Conservation (phyloP, 1,284 basidiomycete species). For the Inonotus hispidus region DNA sequence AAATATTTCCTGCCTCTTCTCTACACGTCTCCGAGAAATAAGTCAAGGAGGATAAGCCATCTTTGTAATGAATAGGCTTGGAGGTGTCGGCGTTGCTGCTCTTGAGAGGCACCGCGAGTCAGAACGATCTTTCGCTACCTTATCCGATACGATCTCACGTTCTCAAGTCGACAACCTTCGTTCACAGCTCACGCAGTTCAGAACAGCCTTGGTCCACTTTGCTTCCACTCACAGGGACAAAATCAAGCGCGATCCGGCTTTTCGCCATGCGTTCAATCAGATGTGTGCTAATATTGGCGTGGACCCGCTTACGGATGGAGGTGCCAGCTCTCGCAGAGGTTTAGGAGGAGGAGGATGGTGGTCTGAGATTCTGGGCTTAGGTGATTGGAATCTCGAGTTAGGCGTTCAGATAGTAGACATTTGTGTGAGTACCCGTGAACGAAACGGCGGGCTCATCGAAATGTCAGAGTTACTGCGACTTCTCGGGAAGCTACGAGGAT, state of each 20-base stretch:
- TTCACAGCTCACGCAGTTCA: conserved; percentile 81
- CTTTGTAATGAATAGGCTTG: conserved; percentile 10
- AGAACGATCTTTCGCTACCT: conserved; percentile 70
- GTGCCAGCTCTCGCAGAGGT: not conserved
- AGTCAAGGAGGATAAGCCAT: too few relatives aligned
- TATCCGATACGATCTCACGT: conserved; percentile 76
- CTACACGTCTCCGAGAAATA: not conserved
- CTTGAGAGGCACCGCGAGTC: conserved; percentile 71
- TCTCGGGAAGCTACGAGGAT: conserved; percentile 69
- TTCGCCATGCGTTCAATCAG: conserved; percentile 90
- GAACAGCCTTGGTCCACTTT: conserved; percentile 74
- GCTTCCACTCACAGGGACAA: conserved; percentile 80
- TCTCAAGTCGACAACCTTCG: conserved; percentile 77
- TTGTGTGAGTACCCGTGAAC: conserved; percentile 82
- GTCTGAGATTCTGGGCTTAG: conserved; percentile 79
- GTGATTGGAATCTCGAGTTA: conserved; percentile 95
- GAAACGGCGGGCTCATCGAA: conserved; percentile 90
- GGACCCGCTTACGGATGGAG: conserved; percentile 78
- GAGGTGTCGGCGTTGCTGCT: conserved; percentile 53
- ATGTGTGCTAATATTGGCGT: conserved; percentile 96
- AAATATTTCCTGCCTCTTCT: not conserved
- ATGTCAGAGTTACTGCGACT: conserved; percentile 81
- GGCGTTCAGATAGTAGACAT: conserved; percentile 97
- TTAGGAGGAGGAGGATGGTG: conserved; percentile 64
- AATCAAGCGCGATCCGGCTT: conserved; percentile 82